Percentiles rank a stretch among this genome's conserved stretches.
Evolutionary conservation across 306 rosid genomes (phyloP).

Genomic region (Gastrolobium bilobum): DNA sequence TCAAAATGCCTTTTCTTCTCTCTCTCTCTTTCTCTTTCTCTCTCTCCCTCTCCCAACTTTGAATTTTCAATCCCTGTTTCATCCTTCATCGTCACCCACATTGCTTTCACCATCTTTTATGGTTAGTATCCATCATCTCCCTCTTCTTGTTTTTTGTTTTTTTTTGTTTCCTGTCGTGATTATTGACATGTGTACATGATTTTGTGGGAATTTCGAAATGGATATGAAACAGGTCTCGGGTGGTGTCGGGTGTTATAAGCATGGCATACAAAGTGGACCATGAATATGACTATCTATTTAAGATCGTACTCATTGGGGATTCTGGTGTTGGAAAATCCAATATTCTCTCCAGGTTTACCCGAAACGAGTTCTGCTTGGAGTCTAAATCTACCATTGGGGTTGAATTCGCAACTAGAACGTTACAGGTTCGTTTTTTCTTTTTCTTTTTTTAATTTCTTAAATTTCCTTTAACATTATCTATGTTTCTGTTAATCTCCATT

Average conservation of each 20-base stretch:
- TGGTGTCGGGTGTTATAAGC: conserved; percentile 57
- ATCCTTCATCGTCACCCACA: conserved; percentile 43
- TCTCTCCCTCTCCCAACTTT: conserved; percentile 39
- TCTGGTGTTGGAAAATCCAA: conserved; percentile 93
- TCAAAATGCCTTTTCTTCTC: conserved; percentile 45
- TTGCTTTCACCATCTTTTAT: conserved; percentile 45
- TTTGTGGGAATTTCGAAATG: background rate
- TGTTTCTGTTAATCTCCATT: background rate
- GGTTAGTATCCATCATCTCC: conserved; percentile 22
- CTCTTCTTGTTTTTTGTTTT: background rate
- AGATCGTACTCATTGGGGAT: conserved; percentile 83
- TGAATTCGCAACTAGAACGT: conserved; percentile 86
- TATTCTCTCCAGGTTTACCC: conserved; percentile 80
- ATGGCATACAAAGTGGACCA: conserved; percentile 85
- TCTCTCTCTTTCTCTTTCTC: background rate
- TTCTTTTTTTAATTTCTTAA: background rate
- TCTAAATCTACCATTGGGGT: conserved; percentile 91
- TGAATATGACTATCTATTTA: conserved; percentile 81
- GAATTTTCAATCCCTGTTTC: conserved; percentile 35
- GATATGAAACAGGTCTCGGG: conserved; percentile 52
- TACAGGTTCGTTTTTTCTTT: conserved; percentile 58
- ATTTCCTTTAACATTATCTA: background rate
- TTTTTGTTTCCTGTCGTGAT: background rate
- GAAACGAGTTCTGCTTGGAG: conserved; percentile 82
- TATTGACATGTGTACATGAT: background rate